Evolutionary conservation across 441 rosid species (phyloP), one percentile per base, ranked within the genome.

Genomic region (Syzygium malaccense): DNA sequence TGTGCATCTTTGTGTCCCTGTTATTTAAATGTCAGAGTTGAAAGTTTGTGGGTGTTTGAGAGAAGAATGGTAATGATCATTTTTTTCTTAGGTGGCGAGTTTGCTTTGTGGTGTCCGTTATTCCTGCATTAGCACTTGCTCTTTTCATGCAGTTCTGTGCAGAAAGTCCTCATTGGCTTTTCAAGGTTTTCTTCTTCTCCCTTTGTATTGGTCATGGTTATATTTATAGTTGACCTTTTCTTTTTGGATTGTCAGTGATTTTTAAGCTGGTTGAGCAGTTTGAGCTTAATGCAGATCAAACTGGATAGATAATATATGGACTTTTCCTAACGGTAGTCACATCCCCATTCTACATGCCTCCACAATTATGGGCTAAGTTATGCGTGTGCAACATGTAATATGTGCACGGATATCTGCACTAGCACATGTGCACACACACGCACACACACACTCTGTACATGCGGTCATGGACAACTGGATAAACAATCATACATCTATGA

Each of bases 131-230:
- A 60, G 68, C 97, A 87, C 98, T 98, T 87, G 96, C 95, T 88
- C 86, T 97, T 71, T 92, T 94, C 87, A 96, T 98, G 94, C 90
- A 93, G 91, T 94, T 95, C 90, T 96, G 96, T 85, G 98, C 93
- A 9, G 99, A 98, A 93, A 94, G 97, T 92, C 99, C 99, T 88
- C 97, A 98, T 85, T 98, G 99, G 99, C 96, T 96, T 92, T 95
- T 94, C 91, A 98, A 98, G 99, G 99, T 96, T 79, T 87, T 86
- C 62, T 89, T 55, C 88, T 89, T 86, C 88, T 58, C 85, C 83
- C 60, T 85, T 26, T 87, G 25, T n/a, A 78, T 86, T 75, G 62
- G 48, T 85, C 32, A 68, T 37, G 55, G 85, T 78, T 58, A 6
- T 75, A 75, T 75, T 60, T 12, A 41, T 75, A 75, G 51, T 53